Evolutionary conservation across 169 alveolate genomes (phyloP).

Genomic region (Eimeria maxima): DNA sequence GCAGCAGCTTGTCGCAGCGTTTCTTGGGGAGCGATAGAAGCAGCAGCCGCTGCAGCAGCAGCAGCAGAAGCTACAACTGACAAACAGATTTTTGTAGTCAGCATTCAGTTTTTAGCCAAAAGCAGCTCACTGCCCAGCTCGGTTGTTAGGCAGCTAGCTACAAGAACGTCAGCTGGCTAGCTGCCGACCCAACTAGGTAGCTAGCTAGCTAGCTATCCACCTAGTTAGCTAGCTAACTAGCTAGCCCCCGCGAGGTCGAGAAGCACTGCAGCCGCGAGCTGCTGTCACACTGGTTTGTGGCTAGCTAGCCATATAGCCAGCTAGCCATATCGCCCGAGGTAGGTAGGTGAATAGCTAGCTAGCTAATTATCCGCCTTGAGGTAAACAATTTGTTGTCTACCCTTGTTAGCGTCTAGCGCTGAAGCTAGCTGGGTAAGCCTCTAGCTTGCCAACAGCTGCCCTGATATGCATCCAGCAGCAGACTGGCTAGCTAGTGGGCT

Average conservation of each 20-base stretch:
- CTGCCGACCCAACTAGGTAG: background rate
- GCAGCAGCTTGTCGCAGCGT: conserved; percentile 33
- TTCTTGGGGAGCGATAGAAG: background rate
- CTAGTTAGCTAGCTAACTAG: conserved; percentile 17
- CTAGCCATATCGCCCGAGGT: background rate
- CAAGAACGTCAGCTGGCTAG: background rate
- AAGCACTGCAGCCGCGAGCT: background rate
- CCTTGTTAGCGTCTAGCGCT: no score
- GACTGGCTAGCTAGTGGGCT: no score
- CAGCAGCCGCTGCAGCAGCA: conserved; percentile 42
- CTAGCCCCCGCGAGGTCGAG: background rate
- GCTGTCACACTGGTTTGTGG: background rate
- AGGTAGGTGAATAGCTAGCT: background rate
- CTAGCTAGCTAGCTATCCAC: background rate
- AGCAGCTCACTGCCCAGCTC: background rate
- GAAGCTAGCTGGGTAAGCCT: conserved; percentile 1
- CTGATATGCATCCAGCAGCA: background rate
- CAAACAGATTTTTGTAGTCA: background rate
- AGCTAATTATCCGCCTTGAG: background rate
- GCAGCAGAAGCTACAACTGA: background rate
- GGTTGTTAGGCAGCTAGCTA: background rate
- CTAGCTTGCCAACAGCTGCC: background rate
- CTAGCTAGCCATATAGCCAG: background rate
- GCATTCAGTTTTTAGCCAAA: background rate
- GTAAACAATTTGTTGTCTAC: no score